These are phyloP conservation scores for Chenopodium berlandieri DNA, from an alignment of 148 eudicot species.

Conservation along the genomic window DNA sequence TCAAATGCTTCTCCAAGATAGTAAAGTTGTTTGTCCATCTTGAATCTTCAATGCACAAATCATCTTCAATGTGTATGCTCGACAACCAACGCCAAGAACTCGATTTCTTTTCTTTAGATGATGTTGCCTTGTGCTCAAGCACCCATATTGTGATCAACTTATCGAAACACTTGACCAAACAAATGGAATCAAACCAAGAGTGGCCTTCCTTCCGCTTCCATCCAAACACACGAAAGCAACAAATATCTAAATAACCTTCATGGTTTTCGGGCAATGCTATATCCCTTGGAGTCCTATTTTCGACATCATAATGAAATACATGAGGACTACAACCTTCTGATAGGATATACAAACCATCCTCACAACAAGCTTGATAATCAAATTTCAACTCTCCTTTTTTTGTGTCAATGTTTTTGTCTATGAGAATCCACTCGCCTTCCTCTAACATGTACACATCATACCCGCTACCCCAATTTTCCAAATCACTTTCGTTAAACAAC, in stretches of 20 bases:
- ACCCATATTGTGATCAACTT: not conserved
- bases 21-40: not conserved
- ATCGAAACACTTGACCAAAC: not conserved
- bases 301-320: not conserved
- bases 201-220: not conserved
- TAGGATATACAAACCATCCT: constrained; percentile 5
- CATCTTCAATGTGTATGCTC: not conserved
- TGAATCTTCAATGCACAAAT: not conserved
- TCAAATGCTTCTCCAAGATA: not conserved
- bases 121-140: not conserved
- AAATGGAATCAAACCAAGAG: not conserved
- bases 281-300: not conserved
- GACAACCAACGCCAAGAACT: not conserved
- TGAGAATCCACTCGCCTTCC: constrained; percentile 7
- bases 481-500: not conserved
- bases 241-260: not conserved
- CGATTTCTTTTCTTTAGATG: not conserved
- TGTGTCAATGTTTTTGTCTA: not conserved
- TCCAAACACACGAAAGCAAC: not conserved
- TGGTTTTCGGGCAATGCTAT: not conserved
- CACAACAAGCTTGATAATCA: not conserved
- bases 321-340: not conserved
- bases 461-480: not conserved
- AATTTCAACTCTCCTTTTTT: not conserved
- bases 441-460: not conserved